Evolutionary conservation across 2,329 filamentous ascomycete species (phyloP).

Genomic region (Beauveria medogensis): DNA sequence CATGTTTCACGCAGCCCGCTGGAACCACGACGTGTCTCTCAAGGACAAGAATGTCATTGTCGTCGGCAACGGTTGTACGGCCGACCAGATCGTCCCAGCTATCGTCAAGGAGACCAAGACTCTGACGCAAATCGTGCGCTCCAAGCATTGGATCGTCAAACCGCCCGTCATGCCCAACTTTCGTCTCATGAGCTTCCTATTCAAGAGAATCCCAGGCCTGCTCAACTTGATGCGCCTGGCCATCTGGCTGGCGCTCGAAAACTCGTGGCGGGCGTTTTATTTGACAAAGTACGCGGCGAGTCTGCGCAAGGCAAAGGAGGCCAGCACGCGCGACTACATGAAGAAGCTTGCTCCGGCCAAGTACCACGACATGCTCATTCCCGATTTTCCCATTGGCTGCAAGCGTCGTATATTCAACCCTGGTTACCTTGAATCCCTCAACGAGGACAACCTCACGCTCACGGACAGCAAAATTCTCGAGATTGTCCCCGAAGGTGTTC

Average conservation of each 20-base stretch:
- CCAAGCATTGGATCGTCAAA: slow-evolving; percentile 35
- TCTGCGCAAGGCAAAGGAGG: slow-evolving; percentile 30
- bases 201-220: slow-evolving; percentile 39
- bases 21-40: slow-evolving; percentile 43
- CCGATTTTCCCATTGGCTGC: slow-evolving; percentile 54
- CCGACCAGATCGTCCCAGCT: slow-evolving; percentile 42
- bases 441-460: slow-evolving; percentile 36
- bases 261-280: slow-evolving; percentile 28
- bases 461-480: slow-evolving; percentile 41
- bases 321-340: slow-evolving; percentile 32
- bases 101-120: slow-evolving; percentile 28
- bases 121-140: slow-evolving; percentile 34
- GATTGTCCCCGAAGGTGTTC: slow-evolving; percentile 34
- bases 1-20: slow-evolving; percentile 48
- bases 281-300: slow-evolving; percentile 26
- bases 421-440: slow-evolving; percentile 44
- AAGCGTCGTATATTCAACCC: slow-evolving; percentile 56
- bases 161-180: slow-evolving; percentile 19
- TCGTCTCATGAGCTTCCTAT: slow-evolving; percentile 21
- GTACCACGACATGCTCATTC: slow-evolving; percentile 54
- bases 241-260: slow-evolving; percentile 31
- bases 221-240: slow-evolving; percentile 31
- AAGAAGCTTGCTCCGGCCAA: slow-evolving; percentile 42
- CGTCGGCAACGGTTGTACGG: slow-evolving; percentile 49
- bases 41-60: slow-evolving; percentile 39